Evolutionary conservation across 2,329 filamentous ascomycete species (phyloP), one percentile per base, ranked within the genome.

Genomic region (Penicillium sp.): DNA sequence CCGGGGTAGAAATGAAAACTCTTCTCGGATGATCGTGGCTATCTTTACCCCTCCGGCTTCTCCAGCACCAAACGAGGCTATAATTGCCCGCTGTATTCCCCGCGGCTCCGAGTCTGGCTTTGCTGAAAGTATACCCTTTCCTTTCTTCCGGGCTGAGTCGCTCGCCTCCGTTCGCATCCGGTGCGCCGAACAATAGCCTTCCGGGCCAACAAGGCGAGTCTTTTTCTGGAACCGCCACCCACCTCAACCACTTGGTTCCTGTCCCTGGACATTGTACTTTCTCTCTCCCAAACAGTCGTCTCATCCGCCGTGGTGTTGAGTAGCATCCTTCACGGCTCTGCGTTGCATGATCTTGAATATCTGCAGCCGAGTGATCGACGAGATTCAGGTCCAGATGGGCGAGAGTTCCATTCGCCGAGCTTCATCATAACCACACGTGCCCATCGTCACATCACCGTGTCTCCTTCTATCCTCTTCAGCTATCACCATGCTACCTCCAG

Each of bases 401-500:
- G 16, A 36, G 15, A 19, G 8, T 23, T 18, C 16, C 13, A 7
- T 18, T 32, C 30, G 19, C 31, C n/a, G n/a, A n/a, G n/a, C n/a
- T n/a, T n/a, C 33, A 25, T 19, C 15, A 26, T 15, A 25, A 19
- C 20, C 15, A 40, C 39, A 40, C 29, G 35, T 36, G 32, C 36
- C 10, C 26, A 19, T 31, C 14, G 29, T 25, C 30, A n/a, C n/a
- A n/a, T 11, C 16, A 26, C n/a, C 26, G 27, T 11, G 15, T 39
- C 16, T 31, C 28, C 28, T 18, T 5, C 13, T 5, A 8, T 23
- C 21, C 31, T 11, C 14, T 27, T 36, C 26, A 15, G 11, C 6
- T 10, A 16, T 7, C 33, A 44, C 13, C 16, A 74, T 74, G 71
- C 56, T 74, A 37, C 68, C 70, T 43, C 69, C 71, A 4, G 57